Base-by-base conservation (phyloP, 2,329 filamentous ascomycete species). In the Xylaria sp. region DNA sequence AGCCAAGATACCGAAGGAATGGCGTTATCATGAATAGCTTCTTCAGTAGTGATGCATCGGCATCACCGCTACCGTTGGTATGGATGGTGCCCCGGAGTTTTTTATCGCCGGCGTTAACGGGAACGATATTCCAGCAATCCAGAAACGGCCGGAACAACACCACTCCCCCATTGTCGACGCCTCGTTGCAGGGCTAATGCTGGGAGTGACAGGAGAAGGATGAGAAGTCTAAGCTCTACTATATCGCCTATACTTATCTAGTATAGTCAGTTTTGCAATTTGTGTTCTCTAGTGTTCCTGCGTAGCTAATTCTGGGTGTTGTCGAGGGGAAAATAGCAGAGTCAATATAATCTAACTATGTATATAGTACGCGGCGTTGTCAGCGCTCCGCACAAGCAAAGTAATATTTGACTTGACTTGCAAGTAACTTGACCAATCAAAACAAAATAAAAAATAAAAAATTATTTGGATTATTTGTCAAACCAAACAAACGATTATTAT, bases 121-220 rank as follows among this genome's bases (percentile, higher is more conserved):
- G 23, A 29, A 16, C 37, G 21, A 18, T n/a, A 40, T 65, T 18
- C 25, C 29, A 23, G 48, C 25, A 51, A 48, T 51, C 5, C 42
- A 16, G 32, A 44, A 37, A 12, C 25, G 10, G 13, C 23, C 21
- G 21, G n/a, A 18, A 37, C 6, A 16, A 42, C 54, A 21, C 35
- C n/a, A 13, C 27, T 37, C 5, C 10, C 6, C 37, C 32, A 25
- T 37, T 23, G 32, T 32, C 25, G 21, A 1, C 21, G 13, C 35
- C 16, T n/a, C 54, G 29, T 54, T 23, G 32, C 25, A 44, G 27
- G 53, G 5, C 16, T n/a, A 21, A 9, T 6, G 18, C 18, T 37
- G n/a, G 35, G 47, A 16, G 50, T 35, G 32, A 59, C 54, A 60
- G 27, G 18, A 57, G 60, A 59, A 63, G 53, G 53, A 67, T 63